Base-by-base conservation (phyloP, 2,329 filamentous ascomycete species). In the Curvularia sp. region DNA sequence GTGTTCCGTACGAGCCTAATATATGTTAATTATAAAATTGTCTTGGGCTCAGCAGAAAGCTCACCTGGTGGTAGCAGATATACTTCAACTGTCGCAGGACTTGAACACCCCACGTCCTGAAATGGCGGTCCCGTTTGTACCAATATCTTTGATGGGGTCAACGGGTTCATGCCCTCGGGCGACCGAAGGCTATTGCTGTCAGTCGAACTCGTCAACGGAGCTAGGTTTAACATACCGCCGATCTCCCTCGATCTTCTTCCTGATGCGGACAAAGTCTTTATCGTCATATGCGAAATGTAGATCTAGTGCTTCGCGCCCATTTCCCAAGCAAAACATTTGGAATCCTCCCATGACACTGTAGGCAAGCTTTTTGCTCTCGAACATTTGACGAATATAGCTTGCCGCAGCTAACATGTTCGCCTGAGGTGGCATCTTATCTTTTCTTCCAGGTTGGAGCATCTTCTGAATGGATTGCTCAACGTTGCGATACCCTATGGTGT, bases 281-380 rank as follows among this genome's bases (percentile, higher is more conserved):
- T 70, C 70, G 34, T 75, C 73, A 42, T 75, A 76, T 1, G 71
- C 73, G 30, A 76, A 69, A 28, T 75, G 71, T 5, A 76, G 58
- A 36, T 74, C 72, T 3, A 65, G 61, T 64, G 73, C 67, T 15
- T 71, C 70, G 30, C 73, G 68, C 18, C 65, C 64, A 19, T 73
- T 68, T 3, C 74, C 74, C 3, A 74, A 48, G 49, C 72, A 75
- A 5, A 73, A 59, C 68, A 76, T 73, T 15, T 71, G 65, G 18
- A 76, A 56, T 3, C 70, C 70, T 25, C 72, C 69, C 54, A 74
- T 59, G 30, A 71, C 65, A 21, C 68, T 72, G 63, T 72, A 75
- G 18, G 65, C 67, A 21, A 75, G 64, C 25, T 69, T 73, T 42
- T 74, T 75, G n/a, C 57, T 64, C 54, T 75, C 72, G 23, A 76